Conservation (phyloP, 1,284 basidiomycete genomes). For the Ceratobasidium theobromae region DNA sequence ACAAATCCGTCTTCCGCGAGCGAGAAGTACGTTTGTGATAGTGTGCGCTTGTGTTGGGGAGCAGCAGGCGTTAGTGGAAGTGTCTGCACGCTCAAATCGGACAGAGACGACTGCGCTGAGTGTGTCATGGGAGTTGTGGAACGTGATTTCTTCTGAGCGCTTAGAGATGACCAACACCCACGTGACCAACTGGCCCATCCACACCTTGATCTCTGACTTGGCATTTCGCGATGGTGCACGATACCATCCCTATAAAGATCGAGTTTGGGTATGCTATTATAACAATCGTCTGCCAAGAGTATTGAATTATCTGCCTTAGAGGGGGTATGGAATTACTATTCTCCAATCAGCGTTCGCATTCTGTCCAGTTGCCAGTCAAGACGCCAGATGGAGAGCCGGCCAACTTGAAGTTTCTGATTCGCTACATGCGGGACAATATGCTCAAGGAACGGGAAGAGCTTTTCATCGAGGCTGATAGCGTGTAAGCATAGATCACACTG, state of each 20-base stretch:
- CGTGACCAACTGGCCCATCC: not conserved
- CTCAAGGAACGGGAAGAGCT: slow-evolving; percentile 86
- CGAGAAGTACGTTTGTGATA: slow-evolving; percentile 17
- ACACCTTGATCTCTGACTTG: not conserved
- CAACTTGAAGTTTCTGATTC: slow-evolving; percentile 76
- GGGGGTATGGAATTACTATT: slow-evolving; percentile 86
- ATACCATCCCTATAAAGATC: slow-evolving; percentile 38
- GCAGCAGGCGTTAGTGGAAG: slow-evolving; percentile 22
- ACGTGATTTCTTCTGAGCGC: not conserved
- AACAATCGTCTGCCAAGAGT: not conserved
- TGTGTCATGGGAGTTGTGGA: slow-evolving; percentile 9
- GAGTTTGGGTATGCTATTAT: slow-evolving; percentile 45
- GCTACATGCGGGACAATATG: slow-evolving; percentile 75
- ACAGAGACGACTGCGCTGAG: slow-evolving; percentile 16
- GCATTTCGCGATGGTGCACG: not conserved
- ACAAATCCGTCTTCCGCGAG: slow-evolving; percentile 2
- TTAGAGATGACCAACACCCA: not conserved
- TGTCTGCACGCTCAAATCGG: slow-evolving; percentile 24
- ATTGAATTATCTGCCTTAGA: slow-evolving; percentile 40
- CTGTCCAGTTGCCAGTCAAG: slow-evolving; percentile 57
- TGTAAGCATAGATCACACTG: too few species aligned
- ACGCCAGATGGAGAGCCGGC: slow-evolving; percentile 49
- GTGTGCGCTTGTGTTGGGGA: slow-evolving; percentile 8
- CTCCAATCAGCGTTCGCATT: slow-evolving; percentile 64
- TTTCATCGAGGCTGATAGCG: slow-evolving; percentile 84